Conservation (phyloP, 257 asterid genomes). For the Nicotiana attenuata region DNA sequence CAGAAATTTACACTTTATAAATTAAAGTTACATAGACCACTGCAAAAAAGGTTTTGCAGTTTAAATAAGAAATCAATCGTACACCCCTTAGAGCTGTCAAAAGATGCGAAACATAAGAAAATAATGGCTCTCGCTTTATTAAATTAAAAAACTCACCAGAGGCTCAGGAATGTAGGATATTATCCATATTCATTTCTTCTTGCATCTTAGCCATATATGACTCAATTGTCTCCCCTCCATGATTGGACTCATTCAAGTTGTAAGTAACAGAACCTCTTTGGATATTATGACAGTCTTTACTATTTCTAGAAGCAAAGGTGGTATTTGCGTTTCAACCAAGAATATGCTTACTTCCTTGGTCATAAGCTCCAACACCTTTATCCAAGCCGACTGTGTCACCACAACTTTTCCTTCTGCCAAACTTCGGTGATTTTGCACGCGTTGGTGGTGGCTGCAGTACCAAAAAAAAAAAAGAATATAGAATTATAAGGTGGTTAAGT, state of each 20-base stretch:
- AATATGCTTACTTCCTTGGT: conserved; percentile 23
- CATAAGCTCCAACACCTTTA: conserved; percentile 18
- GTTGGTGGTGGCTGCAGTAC: conserved; percentile 59
- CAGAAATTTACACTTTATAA: conserved; percentile 11
- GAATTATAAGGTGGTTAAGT: background rate
- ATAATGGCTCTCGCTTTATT: conserved; percentile 17
- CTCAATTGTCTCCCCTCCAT: conserved; percentile 22
- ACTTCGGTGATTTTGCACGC: conserved; percentile 76
- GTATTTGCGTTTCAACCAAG: conserved; percentile 34
- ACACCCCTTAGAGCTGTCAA: conserved; percentile 6
- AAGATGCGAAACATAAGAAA: conserved; percentile 6
- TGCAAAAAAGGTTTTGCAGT: background rate
- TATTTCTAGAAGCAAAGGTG: conserved; percentile 18
- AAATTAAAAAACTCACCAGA: conserved; percentile 30
- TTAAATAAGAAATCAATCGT: background rate
- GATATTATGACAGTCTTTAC: conserved; percentile 20
- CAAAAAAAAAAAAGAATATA: background rate
- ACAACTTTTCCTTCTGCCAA: conserved; percentile 64
- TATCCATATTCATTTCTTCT: conserved; percentile 26
- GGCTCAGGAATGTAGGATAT: conserved; percentile 27
- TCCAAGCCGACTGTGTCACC: conserved; percentile 28
- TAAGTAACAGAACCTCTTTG: conserved; percentile 21
- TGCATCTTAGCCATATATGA: conserved; percentile 30
- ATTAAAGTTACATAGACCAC: conserved; percentile 6
- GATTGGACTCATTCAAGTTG: conserved; percentile 24